Evolutionary conservation across 1,139 yeast genomes (phyloP).

Genomic region (Pneumocystis carinii): DNA sequence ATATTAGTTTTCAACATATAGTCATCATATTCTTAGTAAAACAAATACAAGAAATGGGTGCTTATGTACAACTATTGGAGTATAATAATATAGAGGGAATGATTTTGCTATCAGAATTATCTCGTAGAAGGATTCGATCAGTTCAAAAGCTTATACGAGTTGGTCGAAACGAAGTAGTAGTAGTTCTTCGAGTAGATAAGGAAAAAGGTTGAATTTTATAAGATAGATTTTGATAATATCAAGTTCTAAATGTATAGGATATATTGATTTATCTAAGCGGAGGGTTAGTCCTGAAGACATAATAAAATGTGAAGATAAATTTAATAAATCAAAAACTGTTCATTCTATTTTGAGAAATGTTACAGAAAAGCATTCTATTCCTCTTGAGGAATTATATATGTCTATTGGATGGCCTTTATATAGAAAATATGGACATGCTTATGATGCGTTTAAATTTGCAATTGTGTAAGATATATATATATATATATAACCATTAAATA

Average conservation of each 20-base stretch:
- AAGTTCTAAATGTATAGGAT: constrained; percentile 20
- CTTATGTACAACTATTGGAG: constrained; percentile 68
- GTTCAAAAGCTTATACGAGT: constrained; percentile 95
- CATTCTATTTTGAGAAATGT: constrained; percentile 95
- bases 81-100: constrained; percentile 97
- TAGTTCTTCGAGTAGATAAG: constrained; percentile 95
- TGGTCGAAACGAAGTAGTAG: constrained; percentile 97
- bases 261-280: constrained; percentile 93
- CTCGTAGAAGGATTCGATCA: constrained; percentile 97
- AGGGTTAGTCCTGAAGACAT: constrained; percentile 97
- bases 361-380: constrained; percentile 85
- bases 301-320: constrained; percentile 92
- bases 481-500: background rate
- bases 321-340: constrained; percentile 91
- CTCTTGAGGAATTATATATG: constrained; percentile 73
- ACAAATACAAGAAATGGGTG: constrained; percentile 23
- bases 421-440: constrained; percentile 89
- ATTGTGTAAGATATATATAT: constrained; percentile 37
- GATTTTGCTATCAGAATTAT: constrained; percentile 88
- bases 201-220: constrained; percentile 51
- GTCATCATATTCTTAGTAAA: constrained; percentile 6
- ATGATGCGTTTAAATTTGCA: constrained; percentile 91
- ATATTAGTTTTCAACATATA: background rate
- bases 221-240: background rate
- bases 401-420: constrained; percentile 96